These are phyloP conservation scores for Betula pendula DNA, from an alignment of 306 rosid species.

Conservation along the genomic window DNA sequence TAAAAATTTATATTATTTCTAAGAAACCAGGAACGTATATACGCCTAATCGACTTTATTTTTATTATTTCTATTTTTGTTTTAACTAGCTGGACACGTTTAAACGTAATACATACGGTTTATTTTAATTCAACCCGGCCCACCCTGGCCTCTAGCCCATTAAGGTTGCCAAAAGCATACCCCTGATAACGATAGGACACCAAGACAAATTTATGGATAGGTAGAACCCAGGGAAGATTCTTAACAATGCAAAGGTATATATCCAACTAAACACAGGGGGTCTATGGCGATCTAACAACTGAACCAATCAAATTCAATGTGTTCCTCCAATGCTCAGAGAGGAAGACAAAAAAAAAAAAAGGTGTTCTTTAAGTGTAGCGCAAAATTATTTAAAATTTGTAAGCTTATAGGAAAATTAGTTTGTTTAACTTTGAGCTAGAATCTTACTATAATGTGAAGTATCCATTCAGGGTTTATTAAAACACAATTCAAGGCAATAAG, in stretches of 20 bases:
- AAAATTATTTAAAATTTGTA: background rate
- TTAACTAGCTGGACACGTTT: too few relatives aligned
- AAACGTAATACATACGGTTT: background rate
- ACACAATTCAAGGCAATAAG: conserved; percentile 19
- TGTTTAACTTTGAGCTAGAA: background rate
- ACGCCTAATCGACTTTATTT: too few relatives aligned
- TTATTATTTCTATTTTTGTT: too few relatives aligned
- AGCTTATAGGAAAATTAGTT: background rate
- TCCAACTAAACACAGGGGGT: background rate
- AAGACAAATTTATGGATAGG: background rate
- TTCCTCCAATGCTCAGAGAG: background rate
- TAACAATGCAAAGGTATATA: background rate
- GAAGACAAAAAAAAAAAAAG: too few relatives aligned
- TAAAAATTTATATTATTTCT: too few relatives aligned
- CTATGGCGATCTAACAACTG: conserved; percentile 7
- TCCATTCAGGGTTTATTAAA: background rate
- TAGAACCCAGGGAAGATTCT: background rate
- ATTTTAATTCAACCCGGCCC: background rate
- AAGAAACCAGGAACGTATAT: too few relatives aligned
- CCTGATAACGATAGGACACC: background rate
- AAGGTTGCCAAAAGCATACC: background rate
- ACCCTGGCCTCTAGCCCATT: background rate
- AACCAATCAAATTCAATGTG: background rate
- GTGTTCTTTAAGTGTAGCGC: background rate
- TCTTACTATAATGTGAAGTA: background rate